Evolutionary conservation across 2,329 filamentous ascomycete genomes (phyloP).

Genomic region (Tolypocladium nubicola): DNA sequence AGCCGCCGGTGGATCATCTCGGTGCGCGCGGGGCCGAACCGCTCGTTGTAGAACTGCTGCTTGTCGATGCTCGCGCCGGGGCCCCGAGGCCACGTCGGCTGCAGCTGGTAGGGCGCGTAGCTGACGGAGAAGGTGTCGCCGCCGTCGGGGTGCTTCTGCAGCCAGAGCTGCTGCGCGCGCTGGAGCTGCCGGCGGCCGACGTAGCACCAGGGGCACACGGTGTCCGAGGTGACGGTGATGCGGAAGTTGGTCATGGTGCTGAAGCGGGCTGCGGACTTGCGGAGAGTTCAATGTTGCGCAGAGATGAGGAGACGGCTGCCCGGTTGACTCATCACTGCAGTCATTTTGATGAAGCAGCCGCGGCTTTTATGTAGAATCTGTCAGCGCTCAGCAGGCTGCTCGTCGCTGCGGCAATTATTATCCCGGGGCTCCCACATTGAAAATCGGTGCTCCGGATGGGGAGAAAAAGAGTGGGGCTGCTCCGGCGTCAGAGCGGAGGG

Average conservation of each 20-base stretch:
- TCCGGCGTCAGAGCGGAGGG: background rate
- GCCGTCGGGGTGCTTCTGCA: conserved; percentile 26
- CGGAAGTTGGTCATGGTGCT: conserved; percentile 46
- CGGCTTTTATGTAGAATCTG: background rate
- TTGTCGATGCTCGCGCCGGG: conserved; percentile 24
- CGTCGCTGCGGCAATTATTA: background rate
- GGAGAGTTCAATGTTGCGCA: background rate
- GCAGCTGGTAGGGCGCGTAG: conserved; percentile 36
- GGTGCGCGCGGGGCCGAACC: conserved; percentile 56
- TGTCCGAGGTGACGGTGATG: conserved; percentile 38
- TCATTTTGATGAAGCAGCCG: background rate
- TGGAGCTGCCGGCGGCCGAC: conserved; percentile 35
- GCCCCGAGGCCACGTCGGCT: conserved; percentile 21
- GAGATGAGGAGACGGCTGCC: background rate
- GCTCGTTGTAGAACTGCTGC: conserved; percentile 21
- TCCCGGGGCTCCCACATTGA: background rate
- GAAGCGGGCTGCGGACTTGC: background rate
- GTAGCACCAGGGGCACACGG: conserved; percentile 42
- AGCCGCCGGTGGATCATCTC: conserved; percentile 20
- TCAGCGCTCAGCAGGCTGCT: background rate
- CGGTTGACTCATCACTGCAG: background rate
- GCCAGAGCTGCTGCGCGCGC: conserved; percentile 31
- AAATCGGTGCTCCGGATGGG: background rate
- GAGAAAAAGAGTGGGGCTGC: background rate
- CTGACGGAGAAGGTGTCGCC: conserved; percentile 48